Evolutionary conservation across 2,329 filamentous ascomycete genomes (phyloP).

Genomic region (Microascus cirrosus): DNA sequence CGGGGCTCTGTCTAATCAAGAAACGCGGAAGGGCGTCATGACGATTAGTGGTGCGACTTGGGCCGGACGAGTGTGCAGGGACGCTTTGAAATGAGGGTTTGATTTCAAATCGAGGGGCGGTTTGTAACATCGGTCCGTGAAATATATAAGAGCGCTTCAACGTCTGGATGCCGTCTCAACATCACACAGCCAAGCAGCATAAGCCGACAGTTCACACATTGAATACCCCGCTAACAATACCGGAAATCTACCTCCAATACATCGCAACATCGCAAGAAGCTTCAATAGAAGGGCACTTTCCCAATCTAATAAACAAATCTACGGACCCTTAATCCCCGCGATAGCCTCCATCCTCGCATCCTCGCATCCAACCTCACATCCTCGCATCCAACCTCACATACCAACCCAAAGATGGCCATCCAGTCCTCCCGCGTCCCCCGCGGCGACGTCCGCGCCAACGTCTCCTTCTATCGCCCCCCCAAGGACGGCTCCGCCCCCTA

Average conservation of each 20-base stretch:
- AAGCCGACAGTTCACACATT: not conserved
- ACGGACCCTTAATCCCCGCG: not conserved
- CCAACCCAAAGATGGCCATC: constrained; percentile 23
- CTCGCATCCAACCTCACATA: not conserved
- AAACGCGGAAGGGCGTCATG: not conserved
- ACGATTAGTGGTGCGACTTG: not conserved
- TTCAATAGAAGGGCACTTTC: not conserved
- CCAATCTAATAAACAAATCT: not conserved
- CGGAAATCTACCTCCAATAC: too few relatives aligned
- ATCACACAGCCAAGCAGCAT: not conserved
- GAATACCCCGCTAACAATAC: too few relatives aligned
- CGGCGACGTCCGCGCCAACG: constrained; percentile 49
- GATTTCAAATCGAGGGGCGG: not conserved
- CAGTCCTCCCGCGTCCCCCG: constrained; percentile 29
- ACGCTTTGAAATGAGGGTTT: not conserved
- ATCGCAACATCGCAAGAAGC: not conserved
- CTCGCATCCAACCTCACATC: not conserved
- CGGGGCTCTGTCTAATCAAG: not conserved
- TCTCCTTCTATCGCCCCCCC: constrained; percentile 57
- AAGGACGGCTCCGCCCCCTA: constrained; percentile 47
- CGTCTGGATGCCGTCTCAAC: not conserved
- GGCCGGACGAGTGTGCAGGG: not conserved
- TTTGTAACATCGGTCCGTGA: not conserved
- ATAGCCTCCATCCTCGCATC: not conserved
- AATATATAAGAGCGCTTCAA: not conserved